Evolutionary conservation across 306 rosid genomes (phyloP), one percentile per base, ranked within the genome.

Genomic region (Fragaria iinumae): DNA sequence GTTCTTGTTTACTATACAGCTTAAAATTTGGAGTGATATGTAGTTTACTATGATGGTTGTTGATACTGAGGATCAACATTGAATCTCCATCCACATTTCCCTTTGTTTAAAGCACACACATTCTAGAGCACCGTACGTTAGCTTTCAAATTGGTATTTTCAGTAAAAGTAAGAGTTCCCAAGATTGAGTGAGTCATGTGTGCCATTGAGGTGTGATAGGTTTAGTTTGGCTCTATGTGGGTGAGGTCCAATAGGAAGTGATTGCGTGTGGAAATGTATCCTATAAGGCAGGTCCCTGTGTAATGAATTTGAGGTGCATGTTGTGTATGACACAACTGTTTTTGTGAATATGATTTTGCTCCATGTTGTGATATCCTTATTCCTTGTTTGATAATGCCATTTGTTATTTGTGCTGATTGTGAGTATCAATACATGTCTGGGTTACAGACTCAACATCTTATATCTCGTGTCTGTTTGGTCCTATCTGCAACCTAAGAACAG

Each of bases 1-100:
- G 29, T 65, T 84, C 59, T 82, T 13, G 18, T 68, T 76, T 73
- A 39, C 14, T n/a, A 11, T 38, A 17, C 60, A 38, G 18, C 7
- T 59, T 11, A 20, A 21, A 2, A 59, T 47, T 17, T 4, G 38
- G 9, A 11, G 17, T 25, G 45, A 2, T 43, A 36, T 68, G 20
- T 5, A 7, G 9, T 44, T 38, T 47, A 3, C 25, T 43, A 27
- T 67, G 69, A 14, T n/a, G 73, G 17, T 66, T 65, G 48, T 7
- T 66, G 75, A 14, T 41, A 39, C 32, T 56, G 53, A 21, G 69
- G 17, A 43, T 74, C 18, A 25, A 34, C 25, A 44, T 55, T 20
- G 17, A 23, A 39, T 38, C 13, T 21, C 45, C 18, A 72, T 13
- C 52, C 10, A 2, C 36, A 27, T 72, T 12, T 72, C 48, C 32